phyloP scores from a whole-genome alignment of 768 basidiomycete species.

The Boletus fagicola region DNA sequence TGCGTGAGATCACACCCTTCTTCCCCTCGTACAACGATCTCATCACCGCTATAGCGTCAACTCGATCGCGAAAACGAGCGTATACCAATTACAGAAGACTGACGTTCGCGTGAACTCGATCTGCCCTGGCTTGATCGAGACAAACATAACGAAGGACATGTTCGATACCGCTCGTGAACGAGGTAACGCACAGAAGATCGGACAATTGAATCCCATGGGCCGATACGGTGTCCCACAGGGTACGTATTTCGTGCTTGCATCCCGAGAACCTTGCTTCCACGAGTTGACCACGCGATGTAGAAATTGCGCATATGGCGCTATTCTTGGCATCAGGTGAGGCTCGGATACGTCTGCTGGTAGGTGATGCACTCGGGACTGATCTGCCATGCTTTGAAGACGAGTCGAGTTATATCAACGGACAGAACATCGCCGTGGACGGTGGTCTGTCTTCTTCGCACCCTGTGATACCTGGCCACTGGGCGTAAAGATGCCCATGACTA shows the following conservation, averaged over 20 bases:
- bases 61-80: slow-evolving; percentile 79
- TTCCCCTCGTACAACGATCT: background rate
- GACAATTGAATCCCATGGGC: slow-evolving; percentile 76
- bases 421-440: slow-evolving; percentile 84
- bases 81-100: slow-evolving; percentile 75
- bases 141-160: slow-evolving; percentile 79
- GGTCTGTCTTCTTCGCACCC: slow-evolving; percentile 80
- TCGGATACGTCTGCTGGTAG: background rate
- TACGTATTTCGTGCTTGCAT: slow-evolving; percentile 27
- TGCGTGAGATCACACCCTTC: slow-evolving; percentile 53
- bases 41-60: slow-evolving; percentile 60
- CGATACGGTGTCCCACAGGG: slow-evolving; percentile 83
- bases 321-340: slow-evolving; percentile 83
- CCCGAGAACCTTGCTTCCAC: slow-evolving; percentile 15
- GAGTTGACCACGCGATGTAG: slow-evolving; percentile 37
- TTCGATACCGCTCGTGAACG: slow-evolving; percentile 77
- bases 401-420: slow-evolving; percentile 90
- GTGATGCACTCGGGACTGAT: slow-evolving; percentile 8
- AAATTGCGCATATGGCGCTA: slow-evolving; percentile 82
- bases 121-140: slow-evolving; percentile 92
- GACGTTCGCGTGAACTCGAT: slow-evolving; percentile 88
- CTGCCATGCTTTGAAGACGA: slow-evolving; percentile 52
- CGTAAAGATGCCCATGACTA: slow-evolving; percentile 32
- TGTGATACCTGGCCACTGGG: slow-evolving; percentile 71
- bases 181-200: slow-evolving; percentile 74